Conservation (phyloP, 2,329 filamentous ascomycete species). For the Alternaria sp. region DNA sequence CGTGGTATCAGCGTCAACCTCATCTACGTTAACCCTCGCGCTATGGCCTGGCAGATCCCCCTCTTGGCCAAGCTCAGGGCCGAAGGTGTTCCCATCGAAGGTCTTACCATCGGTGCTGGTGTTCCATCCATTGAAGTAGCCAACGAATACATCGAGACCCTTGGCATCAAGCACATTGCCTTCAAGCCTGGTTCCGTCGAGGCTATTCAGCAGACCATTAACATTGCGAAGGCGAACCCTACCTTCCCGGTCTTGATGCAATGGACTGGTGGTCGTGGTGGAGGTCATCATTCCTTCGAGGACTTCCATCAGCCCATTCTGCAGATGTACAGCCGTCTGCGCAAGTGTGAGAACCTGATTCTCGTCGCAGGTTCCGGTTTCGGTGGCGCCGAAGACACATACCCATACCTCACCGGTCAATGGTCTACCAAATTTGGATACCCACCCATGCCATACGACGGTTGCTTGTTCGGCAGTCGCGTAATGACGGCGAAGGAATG, state of each 20-base stretch:
- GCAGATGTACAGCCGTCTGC: constrained; percentile 53
- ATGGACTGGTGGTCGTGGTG: constrained; percentile 59
- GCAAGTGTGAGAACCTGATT: constrained; percentile 54
- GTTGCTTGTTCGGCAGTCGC: constrained; percentile 55
- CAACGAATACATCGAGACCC: constrained; percentile 63
- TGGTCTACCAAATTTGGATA: constrained; percentile 54
- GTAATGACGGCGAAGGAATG: constrained; percentile 58
- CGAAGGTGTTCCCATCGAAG: constrained; percentile 56
- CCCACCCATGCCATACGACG: constrained; percentile 57
- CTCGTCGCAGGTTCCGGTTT: constrained; percentile 58
- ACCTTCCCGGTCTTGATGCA: constrained; percentile 55
- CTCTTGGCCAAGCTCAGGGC: constrained; percentile 55
- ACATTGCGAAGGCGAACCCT: constrained; percentile 55
- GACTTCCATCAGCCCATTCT: constrained; percentile 59
- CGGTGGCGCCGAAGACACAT: constrained; percentile 55
- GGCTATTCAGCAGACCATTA: constrained; percentile 55
- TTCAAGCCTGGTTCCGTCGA: constrained; percentile 57
- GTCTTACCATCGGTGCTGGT: constrained; percentile 57
- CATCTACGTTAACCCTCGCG: constrained; percentile 61
- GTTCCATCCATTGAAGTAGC: constrained; percentile 57
- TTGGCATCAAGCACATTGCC: constrained; percentile 56
- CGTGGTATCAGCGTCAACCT: constrained; percentile 61
- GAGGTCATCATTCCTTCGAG: constrained; percentile 58
- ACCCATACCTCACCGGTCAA: constrained; percentile 54
- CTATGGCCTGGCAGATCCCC: constrained; percentile 61